Conservation (phyloP, 2,329 filamentous ascomycete genomes). For the Gaeumannomyces tritici region DNA sequence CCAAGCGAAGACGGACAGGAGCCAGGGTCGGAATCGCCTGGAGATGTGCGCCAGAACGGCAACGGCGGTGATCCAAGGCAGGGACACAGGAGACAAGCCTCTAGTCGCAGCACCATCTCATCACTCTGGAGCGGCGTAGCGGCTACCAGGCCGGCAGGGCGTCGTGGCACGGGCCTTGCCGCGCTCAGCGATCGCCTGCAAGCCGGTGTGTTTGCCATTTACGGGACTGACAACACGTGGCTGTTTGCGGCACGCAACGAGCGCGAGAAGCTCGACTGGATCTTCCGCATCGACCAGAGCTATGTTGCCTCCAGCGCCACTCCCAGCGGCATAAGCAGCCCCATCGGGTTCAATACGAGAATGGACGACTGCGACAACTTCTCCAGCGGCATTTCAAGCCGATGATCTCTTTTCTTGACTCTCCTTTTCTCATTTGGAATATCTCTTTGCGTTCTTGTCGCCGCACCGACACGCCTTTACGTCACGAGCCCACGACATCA, state of each 20-base stretch:
- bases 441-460: neutral
- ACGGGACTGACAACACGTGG: conserved; percentile 90
- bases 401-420: neutral
- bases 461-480: neutral
- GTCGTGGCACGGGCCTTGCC: conserved; percentile 31
- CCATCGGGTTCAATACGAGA: conserved; percentile 7
- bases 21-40: conserved; percentile 6
- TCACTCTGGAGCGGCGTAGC: conserved; percentile 43
- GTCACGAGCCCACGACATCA: neutral
- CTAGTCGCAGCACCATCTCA: conserved; percentile 39
- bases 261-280: conserved; percentile 94
- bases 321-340: conserved; percentile 27
- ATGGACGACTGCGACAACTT: conserved; percentile 2
- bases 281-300: conserved; percentile 85
- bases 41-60: conserved; percentile 11
- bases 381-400: neutral
- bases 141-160: conserved; percentile 7
- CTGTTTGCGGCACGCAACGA: conserved; percentile 85
- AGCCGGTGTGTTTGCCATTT: conserved; percentile 83
- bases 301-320: conserved; percentile 41
- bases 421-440: neutral
- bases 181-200: conserved; percentile 49
- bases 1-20: conserved; percentile 6
- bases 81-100: conserved; percentile 35
- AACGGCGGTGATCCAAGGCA: conserved; percentile 22